Percentiles rank a stretch among this genome's conserved stretches.
phyloP scores from a whole-genome alignment of 257 asterid species.

The Solanum sejunctum region DNA sequence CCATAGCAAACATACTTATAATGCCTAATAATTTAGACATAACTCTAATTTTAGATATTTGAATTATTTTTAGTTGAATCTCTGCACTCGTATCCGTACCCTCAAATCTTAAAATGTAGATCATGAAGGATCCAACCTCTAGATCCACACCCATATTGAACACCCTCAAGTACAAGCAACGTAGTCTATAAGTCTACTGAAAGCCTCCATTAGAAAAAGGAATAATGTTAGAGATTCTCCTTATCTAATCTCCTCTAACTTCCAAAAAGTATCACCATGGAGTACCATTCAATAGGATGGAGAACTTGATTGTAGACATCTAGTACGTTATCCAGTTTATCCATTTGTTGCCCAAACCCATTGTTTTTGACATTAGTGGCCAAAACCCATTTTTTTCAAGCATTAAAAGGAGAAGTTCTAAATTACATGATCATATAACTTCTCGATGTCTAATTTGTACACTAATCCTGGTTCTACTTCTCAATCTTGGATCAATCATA shows the following conservation, averaged over 20 bases:
- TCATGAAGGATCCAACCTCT: too few species aligned
- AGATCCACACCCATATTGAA: too few species aligned
- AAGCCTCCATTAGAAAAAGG: neutral
- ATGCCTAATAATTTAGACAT: neutral
- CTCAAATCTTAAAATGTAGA: too few species aligned
- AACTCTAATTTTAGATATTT: neutral
- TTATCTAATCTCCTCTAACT: neutral
- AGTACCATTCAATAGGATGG: neutral
- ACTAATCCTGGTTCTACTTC: neutral
- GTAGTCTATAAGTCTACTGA: neutral
- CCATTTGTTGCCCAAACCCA: neutral
- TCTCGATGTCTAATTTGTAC: neutral
- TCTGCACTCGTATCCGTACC: neutral
- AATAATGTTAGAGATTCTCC: neutral
- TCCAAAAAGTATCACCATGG: neutral
- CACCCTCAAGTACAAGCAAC: too few species aligned
- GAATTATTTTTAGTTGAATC: neutral
- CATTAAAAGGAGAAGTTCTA: neutral
- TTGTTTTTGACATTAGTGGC: neutral
- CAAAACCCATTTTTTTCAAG: neutral
- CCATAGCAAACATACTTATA: neutral
- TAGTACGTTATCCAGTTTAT: neutral
- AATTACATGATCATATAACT: neutral
- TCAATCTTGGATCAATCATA: neutral
- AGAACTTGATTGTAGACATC: neutral